A percentile compares a stretch with the other conserved stretches of the same genome.
phyloP scores from a whole-genome alignment of 2,329 filamentous ascomycete species.

The Talaromyces funiculosus region DNA sequence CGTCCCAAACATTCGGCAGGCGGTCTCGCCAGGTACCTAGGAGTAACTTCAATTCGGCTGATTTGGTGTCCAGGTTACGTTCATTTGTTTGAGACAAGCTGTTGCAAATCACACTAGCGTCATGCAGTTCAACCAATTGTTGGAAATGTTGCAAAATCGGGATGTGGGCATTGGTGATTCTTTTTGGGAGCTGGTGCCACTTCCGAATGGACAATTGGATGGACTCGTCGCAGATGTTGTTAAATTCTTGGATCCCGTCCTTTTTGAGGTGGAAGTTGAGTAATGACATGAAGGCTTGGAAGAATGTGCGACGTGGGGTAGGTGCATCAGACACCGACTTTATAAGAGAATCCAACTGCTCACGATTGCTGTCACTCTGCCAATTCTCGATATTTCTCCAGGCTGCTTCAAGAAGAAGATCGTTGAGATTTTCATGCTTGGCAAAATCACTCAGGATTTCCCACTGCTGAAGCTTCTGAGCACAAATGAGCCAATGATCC shows the following conservation, averaged over 20 bases:
- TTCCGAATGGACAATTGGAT: constrained; percentile 96
- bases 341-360: constrained; percentile 86
- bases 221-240: constrained; percentile 86
- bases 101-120: constrained; percentile 92
- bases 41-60: constrained; percentile 87
- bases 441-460: constrained; percentile 96
- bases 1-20: constrained; percentile 96
- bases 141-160: constrained; percentile 96
- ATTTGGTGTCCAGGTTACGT: constrained; percentile 84
- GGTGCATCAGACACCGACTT: constrained; percentile 97
- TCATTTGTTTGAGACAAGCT: constrained; percentile 81
- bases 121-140: constrained; percentile 91
- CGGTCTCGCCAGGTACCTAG: constrained; percentile 93
- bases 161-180: constrained; percentile 91
- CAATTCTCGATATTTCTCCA: constrained; percentile 96
- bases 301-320: constrained; percentile 88
- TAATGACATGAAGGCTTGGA: constrained; percentile 96
- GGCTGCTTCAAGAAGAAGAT: constrained; percentile 87
- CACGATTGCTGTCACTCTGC: constrained; percentile 77
- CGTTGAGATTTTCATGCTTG: constrained; percentile 97
- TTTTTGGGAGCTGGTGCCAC: constrained; percentile 95
- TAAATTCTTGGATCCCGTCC: constrained; percentile 74
- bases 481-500: constrained; percentile 97
- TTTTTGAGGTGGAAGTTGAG: constrained; percentile 90
- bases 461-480: constrained; percentile 98